Evolutionary conservation across 768 basidiomycete genomes (phyloP), one percentile per base, ranked within the genome.

Genomic region (Xerocomellus dryophilus): DNA sequence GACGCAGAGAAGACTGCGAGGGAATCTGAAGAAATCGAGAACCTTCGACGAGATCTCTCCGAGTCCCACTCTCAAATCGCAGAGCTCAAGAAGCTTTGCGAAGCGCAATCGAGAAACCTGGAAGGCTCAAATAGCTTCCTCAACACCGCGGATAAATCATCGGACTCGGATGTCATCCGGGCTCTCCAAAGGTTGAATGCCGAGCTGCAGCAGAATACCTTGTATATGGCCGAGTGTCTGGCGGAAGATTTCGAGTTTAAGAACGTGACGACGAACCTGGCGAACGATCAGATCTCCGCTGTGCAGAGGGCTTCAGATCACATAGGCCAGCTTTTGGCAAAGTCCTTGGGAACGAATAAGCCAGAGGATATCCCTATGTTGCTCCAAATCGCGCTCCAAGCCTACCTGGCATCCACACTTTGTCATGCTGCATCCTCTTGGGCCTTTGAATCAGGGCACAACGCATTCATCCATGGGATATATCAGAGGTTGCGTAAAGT

Each of bases 51-150:
- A 9, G 43, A 56, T 9, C 57, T 58, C 50, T 38, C 39, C 18
- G 36, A 54, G 18, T 50, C 38, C 6, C 34, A 31, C 2, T 20
- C 15, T 15, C 35, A 42, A 34, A 14, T 57, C 6, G 42, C 36
- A 6, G 56, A 58, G 29, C 44, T 58, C 5, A 43, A 43, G 35
- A 58, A 36, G 11, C 53, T 48, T 14, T 58, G 48, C 20, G 57
- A 55, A n/a, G 48, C 53, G 3, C 57, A 58, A 32, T 43, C 53
- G 8, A 58, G 35, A 29, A 50, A 52, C 25, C 66, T 52, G 14
- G 47, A 57, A 43, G 17, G 15, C 9, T 45, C 55, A 25, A 59
- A 51, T 31, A 17, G 10, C 18, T 57, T 57, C 35, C 12, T 57
- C 36, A 45, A 27, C 2, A 31, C 48, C 6, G 45, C 54, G 14